Evolutionary conservation across 768 basidiomycete genomes (phyloP).

Genomic region (Hydnum rufescens): DNA sequence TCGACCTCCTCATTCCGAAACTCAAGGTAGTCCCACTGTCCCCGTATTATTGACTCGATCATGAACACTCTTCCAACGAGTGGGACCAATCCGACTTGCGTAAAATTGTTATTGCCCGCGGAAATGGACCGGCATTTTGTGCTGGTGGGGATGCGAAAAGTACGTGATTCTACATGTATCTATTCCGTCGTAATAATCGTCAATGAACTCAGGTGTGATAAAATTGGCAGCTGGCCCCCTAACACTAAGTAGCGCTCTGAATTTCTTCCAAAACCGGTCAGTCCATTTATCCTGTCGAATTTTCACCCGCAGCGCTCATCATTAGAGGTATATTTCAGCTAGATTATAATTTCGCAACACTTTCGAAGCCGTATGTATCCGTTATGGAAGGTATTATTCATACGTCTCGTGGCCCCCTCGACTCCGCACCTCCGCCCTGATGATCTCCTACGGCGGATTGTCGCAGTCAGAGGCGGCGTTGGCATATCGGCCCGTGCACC

Average conservation of each 20-base stretch:
- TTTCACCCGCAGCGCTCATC: neutral
- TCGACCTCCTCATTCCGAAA: slow-evolving; percentile 44
- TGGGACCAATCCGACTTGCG: slow-evolving; percentile 56
- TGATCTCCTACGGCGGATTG: no score
- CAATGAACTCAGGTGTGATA: slow-evolving; percentile 6
- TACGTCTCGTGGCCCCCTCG: slow-evolving; percentile 17
- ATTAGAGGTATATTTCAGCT: slow-evolving; percentile 44
- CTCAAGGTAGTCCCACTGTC: no score
- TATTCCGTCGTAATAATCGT: no score
- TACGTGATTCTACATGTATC: slow-evolving; percentile 20
- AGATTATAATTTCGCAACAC: slow-evolving; percentile 47
- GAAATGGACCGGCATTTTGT: slow-evolving; percentile 64
- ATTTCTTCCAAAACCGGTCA: slow-evolving; percentile 69
- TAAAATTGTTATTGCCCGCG: slow-evolving; percentile 51
- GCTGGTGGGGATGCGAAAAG: slow-evolving; percentile 87
- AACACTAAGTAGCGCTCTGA: slow-evolving; percentile 44
- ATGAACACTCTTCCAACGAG: slow-evolving; percentile 26
- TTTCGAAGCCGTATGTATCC: slow-evolving; percentile 77
- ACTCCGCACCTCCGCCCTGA: neutral
- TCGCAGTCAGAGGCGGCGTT: slow-evolving; percentile 87
- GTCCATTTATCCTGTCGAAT: no score
- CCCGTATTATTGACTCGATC: neutral
- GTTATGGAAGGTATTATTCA: slow-evolving; percentile 84
- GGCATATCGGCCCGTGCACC: slow-evolving; percentile 69
- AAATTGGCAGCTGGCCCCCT: slow-evolving; percentile 15